Evolutionary conservation across 495 filamentous ascomycete genomes (phyloP), one percentile per base, ranked within the genome.

Genomic region (Glarea lozoyensis): DNA sequence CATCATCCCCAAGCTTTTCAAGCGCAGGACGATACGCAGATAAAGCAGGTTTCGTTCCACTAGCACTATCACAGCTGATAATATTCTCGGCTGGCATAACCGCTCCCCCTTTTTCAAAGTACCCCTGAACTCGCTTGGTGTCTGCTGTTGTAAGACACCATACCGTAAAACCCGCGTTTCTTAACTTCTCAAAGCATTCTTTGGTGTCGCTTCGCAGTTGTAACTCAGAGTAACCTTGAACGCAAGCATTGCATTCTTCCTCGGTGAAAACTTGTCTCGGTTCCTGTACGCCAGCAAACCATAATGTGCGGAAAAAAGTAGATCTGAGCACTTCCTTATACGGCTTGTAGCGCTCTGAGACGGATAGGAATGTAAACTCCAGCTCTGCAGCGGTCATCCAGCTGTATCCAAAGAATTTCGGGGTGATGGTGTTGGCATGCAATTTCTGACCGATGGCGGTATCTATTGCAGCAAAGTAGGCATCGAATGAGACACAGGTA

Each of bases 81-180:
- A 68, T 49, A 40, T 66, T 67, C 46, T 65, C 62, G 27, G 40
- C 15, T 5, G 65, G 61, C 59, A 70, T 59, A 4, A 64, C 57
- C 5, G 67, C 45, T 1, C 61, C 60, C 0, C 29, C 53, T 5
- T 53, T 45, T 17, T 56, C 46, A 41, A 70, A 67, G 30, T 68
- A 70, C 7, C 64, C 63, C 1, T 50, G 41, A 2, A 70, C 64
- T 1, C 65, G 52, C 19, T 47, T 45, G 10, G 45, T 32, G 46
- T 68, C 65, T 0, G 62, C 67, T 0, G 64, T 65, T 1, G 65
- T 68, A 12, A 70, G 40, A 42, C 56, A 58, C 67, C 67, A 70
- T 4, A 67, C 50, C 0, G 59, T 65, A 47, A 70, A 70, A 0
- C 64, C 64, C 0, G 45, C 50, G 1, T 51, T 49, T 0, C 62